Base-by-base conservation (phyloP, 164 flowering plant species). In the Macadamia integrifolia region DNA sequence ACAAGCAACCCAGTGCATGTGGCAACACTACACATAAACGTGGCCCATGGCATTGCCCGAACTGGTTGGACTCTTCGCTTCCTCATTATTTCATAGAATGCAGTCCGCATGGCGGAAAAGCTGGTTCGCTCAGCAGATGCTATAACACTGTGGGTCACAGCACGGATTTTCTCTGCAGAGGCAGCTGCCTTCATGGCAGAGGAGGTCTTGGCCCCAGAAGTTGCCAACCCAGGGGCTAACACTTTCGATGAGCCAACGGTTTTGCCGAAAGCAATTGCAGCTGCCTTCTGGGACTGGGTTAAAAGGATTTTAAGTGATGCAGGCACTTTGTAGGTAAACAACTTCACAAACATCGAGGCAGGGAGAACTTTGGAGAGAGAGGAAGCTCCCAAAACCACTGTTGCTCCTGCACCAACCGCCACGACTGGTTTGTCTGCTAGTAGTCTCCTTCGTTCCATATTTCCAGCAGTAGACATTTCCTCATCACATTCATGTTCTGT, bases 71-170 rank as follows among this genome's bases (percentile, higher is more conserved):
- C 81, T 18, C 66, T 76, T 12, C 93, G 75, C 66, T 83, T 84
- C 72, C 97, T 86, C 98, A 94, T 90, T 72, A 94, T 90, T 78
- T 92, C 91, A 78, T 92, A 94, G 69, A 94, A 87, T 18, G 96
- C 84, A 5, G 95, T 78, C 72, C 95, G 75, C 97, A 86, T 93
- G 13, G 93, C 91, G 40, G 93, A 87, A 46, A 94, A 69, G 73
- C 96, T 90, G 11, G 96, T 86, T 32, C 85, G 88, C 76, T 92
- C 90, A 10, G 81, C 91, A 65, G 89, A 92, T 14, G 97, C 90
- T 78, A 92, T 80, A 35, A 85, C 66, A 60, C 95, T 67, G 61
- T 91, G 97, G 53, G 88, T 75, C 42, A 87, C 88, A 4, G 82
- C 81, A 15, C 91, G 84, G 18, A 90, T 85, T 78, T 86, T 92